Evolutionary conservation across 2,329 filamentous ascomycete species (phyloP), one percentile per base, ranked within the genome.

Genomic region (Botrytis paeoniae): DNA sequence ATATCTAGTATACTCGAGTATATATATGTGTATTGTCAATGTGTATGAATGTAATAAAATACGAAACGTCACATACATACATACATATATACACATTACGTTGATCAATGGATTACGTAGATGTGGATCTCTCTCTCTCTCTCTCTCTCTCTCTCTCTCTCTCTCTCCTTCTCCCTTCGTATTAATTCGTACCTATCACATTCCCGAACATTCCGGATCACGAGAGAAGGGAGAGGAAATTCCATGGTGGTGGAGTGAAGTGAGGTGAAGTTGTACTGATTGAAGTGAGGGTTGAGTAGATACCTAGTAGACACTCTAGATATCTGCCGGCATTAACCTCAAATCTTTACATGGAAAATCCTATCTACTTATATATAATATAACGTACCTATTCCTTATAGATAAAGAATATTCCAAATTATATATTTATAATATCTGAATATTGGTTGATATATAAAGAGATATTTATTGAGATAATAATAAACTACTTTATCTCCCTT

Each of bases 171-270:
- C 7, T 45, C 41, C 41, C 51, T 54, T 54, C 5, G 25, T 54
- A n/a, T 3, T n/a, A n/a, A n/a, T 6, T 12, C 3, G 4, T n/a
- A 54, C 16, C 16, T 0, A 16, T 54, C 12, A n/a, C n/a, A 29
- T 54, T 39, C 60, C 60, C 60, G 60, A 62, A 62, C 60, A 39
- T 62, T 62, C 60, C 60, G 35, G 60, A 39, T n/a, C 22, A 62
- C 60, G 35, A 39, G 35, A 39, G 59, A 61, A 61, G 54, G n/a
- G 14, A 37, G 32, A 25, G 20, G 37, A 59, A n/a, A 32, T 29
- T 29, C 1, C 4, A 25, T 54, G 12, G 51, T 29, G 4, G n/a
- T 16, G 25, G n/a, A 29, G 51, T 57, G 51, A 57, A 57, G 54
- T 32, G 29, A 59, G 7, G 54, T 59, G n/a, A 59, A 35, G 14